A percentile compares a stretch with the other conserved stretches of the same genome.
Conservation (phyloP, 2,329 filamentous ascomycete genomes). For the Periconia sp. region DNA sequence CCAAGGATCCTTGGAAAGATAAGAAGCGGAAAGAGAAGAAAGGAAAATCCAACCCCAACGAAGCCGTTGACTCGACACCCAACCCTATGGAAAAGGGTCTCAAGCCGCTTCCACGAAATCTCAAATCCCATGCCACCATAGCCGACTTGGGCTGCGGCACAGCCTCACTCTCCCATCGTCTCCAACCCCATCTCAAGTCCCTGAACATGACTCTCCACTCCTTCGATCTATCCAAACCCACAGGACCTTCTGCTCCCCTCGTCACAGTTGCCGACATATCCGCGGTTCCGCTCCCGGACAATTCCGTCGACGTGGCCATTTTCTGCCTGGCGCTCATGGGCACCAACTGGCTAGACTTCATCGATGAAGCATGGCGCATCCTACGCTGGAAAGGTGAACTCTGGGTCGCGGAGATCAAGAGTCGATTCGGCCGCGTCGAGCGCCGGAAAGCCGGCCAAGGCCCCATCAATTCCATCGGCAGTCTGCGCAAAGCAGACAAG, state of each 20-base stretch:
- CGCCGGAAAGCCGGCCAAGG: constrained; percentile 47
- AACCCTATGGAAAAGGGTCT: constrained; percentile 11
- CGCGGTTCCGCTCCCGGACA: constrained; percentile 73
- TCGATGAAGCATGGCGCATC: constrained; percentile 92
- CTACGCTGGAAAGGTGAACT: constrained; percentile 93
- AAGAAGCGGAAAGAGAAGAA: constrained; percentile 43
- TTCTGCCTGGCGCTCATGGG: constrained; percentile 98
- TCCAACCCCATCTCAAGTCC: constrained; percentile 65
- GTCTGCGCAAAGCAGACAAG: constrained; percentile 24
- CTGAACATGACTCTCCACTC: constrained; percentile 75
- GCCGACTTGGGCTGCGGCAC: constrained; percentile 95
- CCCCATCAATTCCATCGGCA: constrained; percentile 67
- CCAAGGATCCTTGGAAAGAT: constrained; percentile 40
- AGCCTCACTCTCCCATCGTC: constrained; percentile 72
- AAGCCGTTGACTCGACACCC: constrained; percentile 10
- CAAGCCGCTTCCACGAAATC: constrained; percentile 69
- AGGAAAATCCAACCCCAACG: constrained; percentile 17
- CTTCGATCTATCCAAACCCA: constrained; percentile 82
- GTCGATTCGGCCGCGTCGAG: constrained; percentile 71
- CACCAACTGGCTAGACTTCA: constrained; percentile 95
- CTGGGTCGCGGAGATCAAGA: constrained; percentile 97
- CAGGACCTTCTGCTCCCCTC: constrained; percentile 68
- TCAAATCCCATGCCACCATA: constrained; percentile 69
- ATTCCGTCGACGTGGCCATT: constrained; percentile 80
- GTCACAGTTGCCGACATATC: constrained; percentile 91